These are phyloP conservation scores for Aureobasidium sp. DNA, from an alignment of 2,329 filamentous ascomycete genomes.

Conservation along the genomic window DNA sequence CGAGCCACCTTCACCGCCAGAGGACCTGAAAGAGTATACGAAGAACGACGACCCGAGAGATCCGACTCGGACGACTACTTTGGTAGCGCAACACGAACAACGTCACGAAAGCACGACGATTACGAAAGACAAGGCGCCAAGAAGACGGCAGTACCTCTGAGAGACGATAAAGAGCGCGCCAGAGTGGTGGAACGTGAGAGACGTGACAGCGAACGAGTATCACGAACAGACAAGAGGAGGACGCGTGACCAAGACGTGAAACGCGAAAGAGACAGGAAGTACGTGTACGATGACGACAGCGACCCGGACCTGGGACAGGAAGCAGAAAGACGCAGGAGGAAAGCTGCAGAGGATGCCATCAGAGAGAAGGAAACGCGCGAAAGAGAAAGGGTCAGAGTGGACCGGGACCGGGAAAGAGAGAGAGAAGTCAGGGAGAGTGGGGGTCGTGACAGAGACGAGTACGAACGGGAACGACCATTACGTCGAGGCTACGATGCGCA, in stretches of 20 bases:
- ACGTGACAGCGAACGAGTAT: conserved; percentile 27
- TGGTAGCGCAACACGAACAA: conserved; percentile 25
- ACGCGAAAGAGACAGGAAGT: conserved; percentile 30
- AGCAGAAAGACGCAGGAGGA: conserved; percentile 24
- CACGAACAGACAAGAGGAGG: conserved; percentile 17
- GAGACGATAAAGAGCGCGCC: conserved; percentile 17
- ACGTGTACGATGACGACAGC: conserved; percentile 25
- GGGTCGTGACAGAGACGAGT: conserved; percentile 5
- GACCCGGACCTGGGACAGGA: conserved; percentile 20
- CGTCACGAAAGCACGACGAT: conserved; percentile 30
- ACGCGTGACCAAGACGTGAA: conserved; percentile 32
- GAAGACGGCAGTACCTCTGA: conserved; percentile 3
- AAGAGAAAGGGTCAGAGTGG: background rate
- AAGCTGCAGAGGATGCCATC: conserved; percentile 10
- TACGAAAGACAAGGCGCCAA: conserved; percentile 30
- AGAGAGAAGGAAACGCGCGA: conserved; percentile 7
- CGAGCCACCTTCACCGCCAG: conserved; percentile 20
- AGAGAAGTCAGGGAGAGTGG: conserved; percentile 15
- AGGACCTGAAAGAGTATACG: conserved; percentile 20
- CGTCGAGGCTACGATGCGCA: conserved; percentile 12
- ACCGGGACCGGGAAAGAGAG: conserved; percentile 8
- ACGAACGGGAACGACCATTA: conserved; percentile 14
- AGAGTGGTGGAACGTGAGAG: conserved; percentile 14
- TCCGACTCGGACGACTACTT: conserved; percentile 24
- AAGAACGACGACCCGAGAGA: conserved; percentile 23